phyloP scores from a whole-genome alignment of 1,139 yeast species.

The Sugiyamaella neomexicana region DNA sequence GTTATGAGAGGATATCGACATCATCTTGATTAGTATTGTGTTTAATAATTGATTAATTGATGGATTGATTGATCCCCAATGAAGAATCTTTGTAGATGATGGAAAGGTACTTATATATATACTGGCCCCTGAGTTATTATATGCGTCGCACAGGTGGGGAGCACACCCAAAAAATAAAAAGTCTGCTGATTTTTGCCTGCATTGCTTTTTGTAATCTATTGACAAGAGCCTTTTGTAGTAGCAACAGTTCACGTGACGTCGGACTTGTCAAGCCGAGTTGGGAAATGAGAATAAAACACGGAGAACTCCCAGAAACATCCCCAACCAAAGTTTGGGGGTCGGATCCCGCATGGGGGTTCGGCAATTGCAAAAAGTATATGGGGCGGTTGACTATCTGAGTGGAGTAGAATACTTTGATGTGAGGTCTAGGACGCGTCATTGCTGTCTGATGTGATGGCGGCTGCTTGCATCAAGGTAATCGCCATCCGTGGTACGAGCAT shows the following conservation, averaged over 20 bases:
- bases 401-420: too few relatives aligned
- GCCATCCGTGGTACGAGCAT: too few relatives aligned
- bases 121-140: constrained; percentile 2
- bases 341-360: too few relatives aligned
- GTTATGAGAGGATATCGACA: constrained; percentile 15
- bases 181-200: constrained; percentile 5
- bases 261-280: background rate
- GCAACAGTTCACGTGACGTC: constrained; percentile 2
- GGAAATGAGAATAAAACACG: too few relatives aligned
- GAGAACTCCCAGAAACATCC: background rate
- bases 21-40: background rate
- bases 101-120: background rate
- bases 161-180: background rate
- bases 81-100: background rate
- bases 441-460: too few relatives aligned
- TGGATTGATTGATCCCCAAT: background rate
- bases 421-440: too few relatives aligned
- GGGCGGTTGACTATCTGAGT: too few relatives aligned
- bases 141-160: background rate
- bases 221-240: too few relatives aligned
- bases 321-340: too few relatives aligned
- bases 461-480: too few relatives aligned
- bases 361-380: too few relatives aligned
- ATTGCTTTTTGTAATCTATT: background rate
- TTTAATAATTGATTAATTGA: background rate